Evolutionary conservation across 2,329 filamentous ascomycete species (phyloP).

Genomic region (Neopestalotiopsis rosae): DNA sequence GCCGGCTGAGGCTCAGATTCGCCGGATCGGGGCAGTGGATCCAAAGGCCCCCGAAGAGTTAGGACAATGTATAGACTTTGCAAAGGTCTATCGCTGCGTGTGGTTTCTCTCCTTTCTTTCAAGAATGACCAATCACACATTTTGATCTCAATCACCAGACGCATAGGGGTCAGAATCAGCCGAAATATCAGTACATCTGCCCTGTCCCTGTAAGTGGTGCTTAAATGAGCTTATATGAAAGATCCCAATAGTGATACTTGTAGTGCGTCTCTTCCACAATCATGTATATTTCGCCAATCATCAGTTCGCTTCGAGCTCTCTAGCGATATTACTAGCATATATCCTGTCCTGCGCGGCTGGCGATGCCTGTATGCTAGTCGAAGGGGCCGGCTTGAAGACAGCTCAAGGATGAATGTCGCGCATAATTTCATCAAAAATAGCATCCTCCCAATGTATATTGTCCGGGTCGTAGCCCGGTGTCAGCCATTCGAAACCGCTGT

Average conservation of each 20-base stretch:
- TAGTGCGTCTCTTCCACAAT: background rate
- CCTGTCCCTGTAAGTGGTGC: no score
- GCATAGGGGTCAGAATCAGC: no score
- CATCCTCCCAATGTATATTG: slow-evolving; percentile 5
- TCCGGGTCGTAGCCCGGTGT: background rate
- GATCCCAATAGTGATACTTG: background rate
- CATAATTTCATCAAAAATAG: slow-evolving; percentile 12
- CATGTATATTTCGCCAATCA: background rate
- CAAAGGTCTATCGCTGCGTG: no score
- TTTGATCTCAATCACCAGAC: no score
- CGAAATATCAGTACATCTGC: no score
- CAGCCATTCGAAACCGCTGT: slow-evolving; percentile 3
- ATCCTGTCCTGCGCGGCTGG: background rate
- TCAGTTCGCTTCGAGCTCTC: background rate
- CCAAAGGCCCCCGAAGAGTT: no score
- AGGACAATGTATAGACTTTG: no score
- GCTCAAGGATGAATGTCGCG: slow-evolving; percentile 1
- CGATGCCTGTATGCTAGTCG: slow-evolving; percentile 3
- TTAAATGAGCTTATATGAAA: background rate
- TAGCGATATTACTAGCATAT: background rate
- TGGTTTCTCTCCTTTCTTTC: no score
- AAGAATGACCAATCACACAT: no score
- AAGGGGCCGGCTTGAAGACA: background rate
- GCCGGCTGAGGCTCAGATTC: no score
- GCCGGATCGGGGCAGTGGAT: no score